Base-by-base conservation (phyloP, 768 basidiomycete genomes). In the Lactarius trivialis region DNA sequence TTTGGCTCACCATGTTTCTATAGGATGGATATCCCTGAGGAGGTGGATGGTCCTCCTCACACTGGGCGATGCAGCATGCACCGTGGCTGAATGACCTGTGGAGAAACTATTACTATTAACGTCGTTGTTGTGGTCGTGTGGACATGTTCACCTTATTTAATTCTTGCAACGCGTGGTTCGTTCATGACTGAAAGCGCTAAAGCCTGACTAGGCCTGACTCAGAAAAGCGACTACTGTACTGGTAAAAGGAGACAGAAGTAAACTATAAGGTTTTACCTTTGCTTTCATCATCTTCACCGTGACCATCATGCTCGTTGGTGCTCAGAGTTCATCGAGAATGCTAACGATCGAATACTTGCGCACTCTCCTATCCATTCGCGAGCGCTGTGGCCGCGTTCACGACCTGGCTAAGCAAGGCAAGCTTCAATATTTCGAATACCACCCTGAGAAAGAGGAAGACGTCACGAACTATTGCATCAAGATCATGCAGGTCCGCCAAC, bases 341-440 rank as follows among this genome's bases (percentile, higher is more conserved):
- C 72, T 78, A 63, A 82, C 76, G 41, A 83, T 85, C 28, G 76
- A 74, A 6, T 95, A 94, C 70, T 82, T 97, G 49, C 86, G 88
- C 34, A 93, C 91, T 0, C 79, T 97, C 3, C 89, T 91, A 17
- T 83, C 93, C n/a, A 93, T 98, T 68, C 83, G 96, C 51, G 88
- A 94, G 68, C 82, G 92, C 48, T 98, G 93, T 73, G 71, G 74
- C 12, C 81, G 81, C 45, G 92, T 98, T 36, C 85, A 89, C 72
- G 81, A 84, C 32, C 85, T 96, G 21, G 94, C 91, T 14, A 76
- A 83, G 71, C 70, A 81, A 65, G 88, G 85, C 55, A 82, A 87
- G 68, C 81, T 97, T 12, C 77, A 93, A 67, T 94, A 91, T 74
- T 96, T 96, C 70, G 83, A 86, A 26, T 92, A 94, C 72, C 81